These are phyloP conservation scores for Lentinula boryana DNA, from an alignment of 768 basidiomycete genomes.

Conservation along the genomic window DNA sequence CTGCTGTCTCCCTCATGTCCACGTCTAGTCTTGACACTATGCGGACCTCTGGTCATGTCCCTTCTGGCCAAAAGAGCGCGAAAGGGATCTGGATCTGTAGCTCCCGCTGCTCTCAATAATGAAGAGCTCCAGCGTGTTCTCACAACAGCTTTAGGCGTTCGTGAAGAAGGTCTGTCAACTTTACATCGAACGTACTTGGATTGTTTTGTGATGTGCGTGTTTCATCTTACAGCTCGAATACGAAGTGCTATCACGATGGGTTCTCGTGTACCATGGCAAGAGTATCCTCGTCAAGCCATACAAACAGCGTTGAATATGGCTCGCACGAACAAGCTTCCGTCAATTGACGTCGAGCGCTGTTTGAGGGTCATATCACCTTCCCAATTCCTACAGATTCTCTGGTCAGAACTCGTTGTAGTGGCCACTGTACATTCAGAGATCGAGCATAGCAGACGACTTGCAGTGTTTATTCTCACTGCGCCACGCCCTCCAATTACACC, in stretches of 20 bases:
- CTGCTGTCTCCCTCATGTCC: conserved; percentile 63
- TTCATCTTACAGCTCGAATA: background rate
- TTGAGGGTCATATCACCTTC: conserved; percentile 52
- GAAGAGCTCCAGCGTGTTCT: conserved; percentile 33
- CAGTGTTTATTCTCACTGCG: conserved; percentile 61
- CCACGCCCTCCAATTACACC: conserved; percentile 48
- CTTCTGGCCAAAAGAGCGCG: conserved; percentile 32
- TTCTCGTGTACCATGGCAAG: conserved; percentile 34
- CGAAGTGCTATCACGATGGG: conserved; percentile 9
- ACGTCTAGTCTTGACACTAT: conserved; percentile 57
- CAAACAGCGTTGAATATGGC: conserved; percentile 52
- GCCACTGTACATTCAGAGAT: conserved; percentile 48
- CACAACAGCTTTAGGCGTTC: conserved; percentile 28
- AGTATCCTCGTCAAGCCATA: conserved; percentile 52
- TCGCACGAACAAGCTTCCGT: conserved; percentile 55
- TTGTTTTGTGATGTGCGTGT: background rate
- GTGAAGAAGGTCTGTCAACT: conserved; percentile 27
- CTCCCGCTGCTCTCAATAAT: conserved; percentile 23
- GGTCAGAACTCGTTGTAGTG: conserved; percentile 54
- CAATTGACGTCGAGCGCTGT: conserved; percentile 61
- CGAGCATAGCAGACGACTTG: conserved; percentile 58
- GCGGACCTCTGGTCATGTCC: conserved; percentile 47
- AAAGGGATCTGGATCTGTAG: conserved; percentile 13
- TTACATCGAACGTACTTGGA: background rate
- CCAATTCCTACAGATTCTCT: conserved; percentile 61